A percentile compares a stretch with the other conserved stretches of the same genome.
Evolutionary conservation across 257 asterid species (phyloP).

Genomic region (Ligustrum vulgare): DNA sequence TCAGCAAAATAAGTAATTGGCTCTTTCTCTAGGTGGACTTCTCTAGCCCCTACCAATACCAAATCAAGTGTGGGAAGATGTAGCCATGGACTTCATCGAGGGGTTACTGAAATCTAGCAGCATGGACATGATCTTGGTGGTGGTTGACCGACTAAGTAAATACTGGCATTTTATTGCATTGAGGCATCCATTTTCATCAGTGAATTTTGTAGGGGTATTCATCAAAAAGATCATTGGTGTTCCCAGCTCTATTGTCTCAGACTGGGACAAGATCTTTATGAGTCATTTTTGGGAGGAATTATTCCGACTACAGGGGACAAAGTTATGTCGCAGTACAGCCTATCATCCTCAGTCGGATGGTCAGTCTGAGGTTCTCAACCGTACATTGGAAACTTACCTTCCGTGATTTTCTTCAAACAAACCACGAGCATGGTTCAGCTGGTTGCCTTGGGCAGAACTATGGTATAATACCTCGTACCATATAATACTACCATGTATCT

Average conservation of each 20-base stretch:
- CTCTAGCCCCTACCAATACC: neutral
- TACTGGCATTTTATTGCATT: too few species aligned
- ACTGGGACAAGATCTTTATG: too few species aligned
- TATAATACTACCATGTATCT: neutral
- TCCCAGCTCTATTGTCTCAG: too few species aligned
- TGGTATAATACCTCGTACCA: neutral
- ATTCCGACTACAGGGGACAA: neutral
- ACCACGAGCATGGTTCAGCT: neutral
- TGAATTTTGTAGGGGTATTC: too few species aligned
- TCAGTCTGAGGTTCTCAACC: neutral
- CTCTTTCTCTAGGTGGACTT: neutral
- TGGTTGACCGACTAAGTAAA: too few species aligned
- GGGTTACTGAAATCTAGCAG: too few species aligned
- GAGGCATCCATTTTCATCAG: too few species aligned
- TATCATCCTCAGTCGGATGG: conserved; percentile 14
- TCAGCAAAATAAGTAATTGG: neutral
- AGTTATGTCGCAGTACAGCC: neutral
- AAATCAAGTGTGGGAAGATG: neutral
- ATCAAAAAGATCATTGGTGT: too few species aligned
- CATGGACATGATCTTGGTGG: too few species aligned
- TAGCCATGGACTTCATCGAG: neutral
- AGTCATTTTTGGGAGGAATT: too few species aligned
- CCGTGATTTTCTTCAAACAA: neutral
- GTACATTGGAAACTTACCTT: conserved; percentile 3
- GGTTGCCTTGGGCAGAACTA: neutral